Evolutionary conservation across 2,329 filamentous ascomycete species (phyloP).

Genomic region (Ceratocystis albifundus): DNA sequence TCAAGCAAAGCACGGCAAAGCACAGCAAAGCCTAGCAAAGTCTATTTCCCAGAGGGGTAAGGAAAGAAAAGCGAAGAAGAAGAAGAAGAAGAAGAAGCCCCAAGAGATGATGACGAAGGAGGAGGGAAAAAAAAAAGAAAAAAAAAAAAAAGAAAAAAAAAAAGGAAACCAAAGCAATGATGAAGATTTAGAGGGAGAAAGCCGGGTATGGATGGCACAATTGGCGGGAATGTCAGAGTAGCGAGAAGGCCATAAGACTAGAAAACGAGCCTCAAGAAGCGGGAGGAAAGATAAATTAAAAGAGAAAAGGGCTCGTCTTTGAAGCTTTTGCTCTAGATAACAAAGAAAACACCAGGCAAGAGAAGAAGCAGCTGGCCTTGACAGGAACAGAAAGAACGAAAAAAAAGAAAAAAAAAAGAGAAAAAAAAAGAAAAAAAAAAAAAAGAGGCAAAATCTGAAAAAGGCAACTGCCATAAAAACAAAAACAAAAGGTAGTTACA

Average conservation of each 20-base stretch:
- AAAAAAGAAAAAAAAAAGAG: background rate
- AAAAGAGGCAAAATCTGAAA: background rate
- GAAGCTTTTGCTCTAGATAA: background rate
- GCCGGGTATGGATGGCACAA: background rate
- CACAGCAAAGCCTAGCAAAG: slow-evolving; percentile 4
- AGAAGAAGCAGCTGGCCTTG: background rate
- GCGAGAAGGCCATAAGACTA: background rate
- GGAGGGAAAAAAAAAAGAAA: too few species aligned
- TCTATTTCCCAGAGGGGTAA: background rate
- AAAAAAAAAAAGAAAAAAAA: too few species aligned
- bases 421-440: background rate
- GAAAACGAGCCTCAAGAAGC: background rate
- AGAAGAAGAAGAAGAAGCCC: too few species aligned
- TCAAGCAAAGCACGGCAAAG: background rate
- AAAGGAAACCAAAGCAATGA: slow-evolving; percentile 12
- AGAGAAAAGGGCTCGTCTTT: background rate
- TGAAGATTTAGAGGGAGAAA: background rate
- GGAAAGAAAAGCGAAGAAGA: background rate
- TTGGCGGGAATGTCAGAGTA: background rate
- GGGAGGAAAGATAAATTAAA: background rate
- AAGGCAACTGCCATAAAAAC: slow-evolving; percentile 2
- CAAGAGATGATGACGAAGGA: too few species aligned
- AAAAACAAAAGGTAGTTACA: slow-evolving; percentile 1
- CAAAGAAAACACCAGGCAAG: background rate
- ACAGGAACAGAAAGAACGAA: background rate